These are phyloP conservation scores for Nakazawaea molendinolei DNA, from an alignment of 805 yeast genomes.

Conservation along the genomic window DNA sequence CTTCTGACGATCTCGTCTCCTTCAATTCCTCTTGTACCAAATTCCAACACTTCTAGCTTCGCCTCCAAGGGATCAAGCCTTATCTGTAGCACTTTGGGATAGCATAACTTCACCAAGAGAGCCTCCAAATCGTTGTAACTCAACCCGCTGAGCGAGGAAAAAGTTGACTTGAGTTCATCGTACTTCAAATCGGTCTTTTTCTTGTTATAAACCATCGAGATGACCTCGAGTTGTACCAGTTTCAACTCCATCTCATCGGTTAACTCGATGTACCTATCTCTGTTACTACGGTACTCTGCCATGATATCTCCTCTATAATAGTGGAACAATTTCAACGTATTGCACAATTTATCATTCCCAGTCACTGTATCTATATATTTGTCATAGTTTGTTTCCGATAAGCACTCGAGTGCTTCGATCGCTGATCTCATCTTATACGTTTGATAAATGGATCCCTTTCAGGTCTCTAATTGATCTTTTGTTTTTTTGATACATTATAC, in stretches of 20 bases:
- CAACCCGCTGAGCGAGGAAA: too few relatives aligned
- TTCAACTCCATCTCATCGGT: slow-evolving; percentile 1
- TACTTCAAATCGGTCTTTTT: too few relatives aligned
- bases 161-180: too few relatives aligned
- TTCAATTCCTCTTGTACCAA: background rate
- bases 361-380: slow-evolving; percentile 8
- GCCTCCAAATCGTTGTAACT: too few relatives aligned
- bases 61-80: background rate
- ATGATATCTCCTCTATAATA: slow-evolving; percentile 14
- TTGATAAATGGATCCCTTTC: slow-evolving; percentile 13
- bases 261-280: background rate
- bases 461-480: too few relatives aligned
- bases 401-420: slow-evolving; percentile 13
- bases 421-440: too few relatives aligned
- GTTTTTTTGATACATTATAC: too few relatives aligned
- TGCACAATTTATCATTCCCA: background rate
- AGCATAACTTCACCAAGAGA: slow-evolving; percentile 1
- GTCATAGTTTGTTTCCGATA: slow-evolving; percentile 17
- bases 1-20: background rate
- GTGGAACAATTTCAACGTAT: slow-evolving; percentile 20
- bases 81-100: background rate
- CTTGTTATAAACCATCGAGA: slow-evolving; percentile 4
- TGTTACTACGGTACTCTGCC: background rate
- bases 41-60: background rate
- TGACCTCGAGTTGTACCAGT: slow-evolving; percentile 7